Percentiles rank a stretch among this genome's conserved stretches.
Conservation (phyloP, 2,329 filamentous ascomycete genomes). For the Elsinoe fawcettii region DNA sequence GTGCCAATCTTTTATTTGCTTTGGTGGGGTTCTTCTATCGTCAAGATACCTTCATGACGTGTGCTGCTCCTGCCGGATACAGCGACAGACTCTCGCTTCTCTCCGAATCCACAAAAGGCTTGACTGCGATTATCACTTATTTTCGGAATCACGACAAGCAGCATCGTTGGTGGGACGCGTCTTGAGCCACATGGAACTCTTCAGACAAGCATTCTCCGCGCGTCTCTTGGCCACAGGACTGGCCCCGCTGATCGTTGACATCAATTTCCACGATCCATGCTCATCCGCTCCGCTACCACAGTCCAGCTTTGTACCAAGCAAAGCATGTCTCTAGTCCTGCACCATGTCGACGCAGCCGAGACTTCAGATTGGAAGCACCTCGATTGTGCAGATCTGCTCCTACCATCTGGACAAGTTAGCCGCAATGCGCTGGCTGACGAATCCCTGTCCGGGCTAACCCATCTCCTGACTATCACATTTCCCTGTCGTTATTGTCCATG, state of each 20-base stretch:
- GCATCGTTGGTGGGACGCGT: conserved; percentile 4
- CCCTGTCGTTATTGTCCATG: not conserved
- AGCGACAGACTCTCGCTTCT: conserved; percentile 7
- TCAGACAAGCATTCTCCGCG: conserved; percentile 12
- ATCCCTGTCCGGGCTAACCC: not conserved
- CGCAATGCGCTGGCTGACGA: conserved; percentile 1
- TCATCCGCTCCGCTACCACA: conserved; percentile 11
- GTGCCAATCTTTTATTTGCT: not conserved
- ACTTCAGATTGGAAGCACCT: not conserved
- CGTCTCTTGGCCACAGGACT: conserved; percentile 10
- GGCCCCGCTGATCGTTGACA: conserved; percentile 9
- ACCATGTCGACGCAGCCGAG: conserved; percentile 1
- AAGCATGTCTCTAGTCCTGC: not conserved
- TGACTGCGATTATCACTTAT: conserved; percentile 6
- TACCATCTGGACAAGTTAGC: not conserved
- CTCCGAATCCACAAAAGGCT: not conserved
- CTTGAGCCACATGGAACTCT: conserved; percentile 6
- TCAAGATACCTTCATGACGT: conserved; percentile 1
- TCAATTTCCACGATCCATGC: conserved; percentile 12
- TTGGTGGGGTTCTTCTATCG: not conserved
- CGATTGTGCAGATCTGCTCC: not conserved
- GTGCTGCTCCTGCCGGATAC: not conserved
- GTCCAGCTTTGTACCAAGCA: not conserved
- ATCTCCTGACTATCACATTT: conserved; percentile 12
- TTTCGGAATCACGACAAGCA: conserved; percentile 5